These are phyloP conservation scores for Limnanthes douglasii DNA, from an alignment of 345 rosid species.

Conservation along the genomic window DNA sequence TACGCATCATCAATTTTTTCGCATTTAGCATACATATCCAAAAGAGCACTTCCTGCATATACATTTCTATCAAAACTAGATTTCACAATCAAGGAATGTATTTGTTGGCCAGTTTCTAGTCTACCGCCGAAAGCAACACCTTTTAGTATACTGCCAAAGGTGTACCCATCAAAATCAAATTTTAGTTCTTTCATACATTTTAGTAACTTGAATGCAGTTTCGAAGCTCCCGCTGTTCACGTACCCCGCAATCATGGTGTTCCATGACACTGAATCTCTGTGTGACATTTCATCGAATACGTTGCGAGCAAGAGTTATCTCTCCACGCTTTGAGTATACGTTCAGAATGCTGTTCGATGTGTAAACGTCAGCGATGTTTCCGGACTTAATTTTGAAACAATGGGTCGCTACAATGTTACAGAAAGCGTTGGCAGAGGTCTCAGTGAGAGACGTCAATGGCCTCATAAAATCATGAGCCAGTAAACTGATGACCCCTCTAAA, in stretches of 20 bases:
- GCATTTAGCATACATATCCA: constrained; percentile 69
- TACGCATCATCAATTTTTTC: constrained; percentile 37
- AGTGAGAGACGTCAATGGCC: constrained; percentile 12
- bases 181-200: constrained; percentile 25
- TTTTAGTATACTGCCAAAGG: constrained; percentile 49
- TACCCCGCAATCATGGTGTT: constrained; percentile 56
- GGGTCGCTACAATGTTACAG: constrained; percentile 19
- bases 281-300: constrained; percentile 47
- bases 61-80: constrained; percentile 29
- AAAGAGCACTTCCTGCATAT: constrained; percentile 42
- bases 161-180: constrained; percentile 24
- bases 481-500: too few relatives aligned
- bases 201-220: constrained; percentile 22
- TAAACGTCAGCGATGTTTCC: constrained; percentile 31
- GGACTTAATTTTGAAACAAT: constrained; percentile 26
- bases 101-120: constrained; percentile 33
- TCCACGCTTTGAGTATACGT: constrained; percentile 12
- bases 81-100: constrained; percentile 40
- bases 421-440: constrained; percentile 17
- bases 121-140: constrained; percentile 35
- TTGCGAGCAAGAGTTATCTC: constrained; percentile 19
- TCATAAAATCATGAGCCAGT: too few relatives aligned
- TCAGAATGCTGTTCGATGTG: constrained; percentile 34
- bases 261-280: constrained; percentile 50
- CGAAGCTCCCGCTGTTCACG: constrained; percentile 31